Evolutionary conservation across 331 rosid species (phyloP), one percentile per base, ranked within the genome.

Genomic region (Stylosanthes scabra): DNA sequence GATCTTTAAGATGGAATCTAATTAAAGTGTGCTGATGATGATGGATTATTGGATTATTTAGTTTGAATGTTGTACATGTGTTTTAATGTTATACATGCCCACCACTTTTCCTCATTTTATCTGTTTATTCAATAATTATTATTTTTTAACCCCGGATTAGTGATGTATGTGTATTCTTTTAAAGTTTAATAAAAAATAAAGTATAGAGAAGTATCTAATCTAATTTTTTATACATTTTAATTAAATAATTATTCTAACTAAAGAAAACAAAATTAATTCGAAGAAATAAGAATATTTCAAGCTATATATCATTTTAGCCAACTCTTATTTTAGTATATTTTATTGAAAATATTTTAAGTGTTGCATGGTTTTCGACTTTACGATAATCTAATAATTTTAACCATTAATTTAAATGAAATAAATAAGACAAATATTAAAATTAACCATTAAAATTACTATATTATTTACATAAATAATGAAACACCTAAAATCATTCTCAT

Each of bases 41-140:
- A n/a, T 54, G 54, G 40, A 46, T 46, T 50, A 15, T 56, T 62
- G 25, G 62, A 46, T 74, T 37, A 61, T 55, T 25, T 42, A 41
- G 46, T 52, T 11, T 11, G 46, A 2, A n/a, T 41, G 11, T 12
- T 67, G 57, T 16, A 11, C 37, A 47, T 31, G 70, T 42, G 65
- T 16, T 62, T 57, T 46, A 13, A 47, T 13, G 31, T 25, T 15
- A n/a, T 65, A 1, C 1, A 13, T 20, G 25, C 55, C 25, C 25
- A 20, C 71, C 45, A 63, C 56, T 62, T 63, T 1, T 56, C 5
- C 4, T 39, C 8, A n/a, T 8, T 1, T 66, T 44, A 28, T 11
- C 3, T 46, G 14, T 46, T 46, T 46, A 44, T 44, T 44, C 49
- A 44, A 44, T 44, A 44, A 1, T 39, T 4, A 39, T 46, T 1